Conservation (phyloP, 768 basidiomycete species). For the Auriscalpium vulgare region DNA sequence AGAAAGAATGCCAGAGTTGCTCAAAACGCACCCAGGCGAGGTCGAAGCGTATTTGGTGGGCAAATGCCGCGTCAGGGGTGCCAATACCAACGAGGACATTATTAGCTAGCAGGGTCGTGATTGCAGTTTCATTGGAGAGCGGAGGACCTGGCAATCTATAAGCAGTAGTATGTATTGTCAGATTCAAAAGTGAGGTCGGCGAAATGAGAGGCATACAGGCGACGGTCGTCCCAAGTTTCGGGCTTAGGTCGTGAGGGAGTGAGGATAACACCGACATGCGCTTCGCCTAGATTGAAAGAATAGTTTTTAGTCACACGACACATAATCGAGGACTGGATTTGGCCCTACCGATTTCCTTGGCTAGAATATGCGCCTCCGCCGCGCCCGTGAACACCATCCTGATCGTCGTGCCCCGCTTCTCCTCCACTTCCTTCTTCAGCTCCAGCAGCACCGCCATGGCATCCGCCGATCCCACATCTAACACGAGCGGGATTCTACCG, state of each 20-base stretch:
- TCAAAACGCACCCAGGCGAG: conserved; percentile 27
- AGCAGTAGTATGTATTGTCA: conserved; percentile 4
- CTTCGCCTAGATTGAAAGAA: conserved; percentile 29
- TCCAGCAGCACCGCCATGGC: conserved; percentile 61
- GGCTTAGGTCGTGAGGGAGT: conserved; percentile 58
- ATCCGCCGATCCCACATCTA: conserved; percentile 65
- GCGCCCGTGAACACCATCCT: conserved; percentile 48
- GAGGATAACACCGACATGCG: conserved; percentile 72
- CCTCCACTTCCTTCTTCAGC: conserved; percentile 50
- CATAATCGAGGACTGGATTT: no score
- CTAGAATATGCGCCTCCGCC: conserved; percentile 54
- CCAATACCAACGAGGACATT: conserved; percentile 62
- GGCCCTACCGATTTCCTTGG: conserved; percentile 42
- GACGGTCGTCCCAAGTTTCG: conserved; percentile 50
- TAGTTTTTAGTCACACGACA: no score
- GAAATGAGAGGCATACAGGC: conserved; percentile 36
- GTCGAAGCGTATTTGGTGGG: conserved; percentile 29
- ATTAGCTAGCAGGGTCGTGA: conserved; percentile 45
- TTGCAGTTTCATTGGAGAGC: conserved; percentile 38
- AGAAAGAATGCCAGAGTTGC: background rate
- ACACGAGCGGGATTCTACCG: conserved; percentile 56
- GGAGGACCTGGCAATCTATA: conserved; percentile 64
- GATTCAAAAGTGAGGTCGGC: background rate
- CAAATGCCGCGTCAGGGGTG: conserved; percentile 25
- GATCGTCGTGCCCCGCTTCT: conserved; percentile 21